Conservation (phyloP, 1,284 basidiomycete species). For the Paramarasmius palmivorus region DNA sequence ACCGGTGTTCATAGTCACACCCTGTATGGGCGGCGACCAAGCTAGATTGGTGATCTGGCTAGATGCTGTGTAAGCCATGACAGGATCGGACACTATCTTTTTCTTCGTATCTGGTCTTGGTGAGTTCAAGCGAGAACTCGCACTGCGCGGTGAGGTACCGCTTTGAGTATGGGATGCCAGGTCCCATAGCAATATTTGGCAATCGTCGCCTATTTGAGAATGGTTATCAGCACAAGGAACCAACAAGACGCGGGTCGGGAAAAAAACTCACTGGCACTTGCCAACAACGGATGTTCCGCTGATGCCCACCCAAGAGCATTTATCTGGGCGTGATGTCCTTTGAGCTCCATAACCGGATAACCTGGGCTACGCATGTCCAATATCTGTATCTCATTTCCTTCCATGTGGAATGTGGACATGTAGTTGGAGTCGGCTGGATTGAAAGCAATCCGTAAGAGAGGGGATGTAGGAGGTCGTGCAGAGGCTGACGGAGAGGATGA, state of each 20-base stretch:
- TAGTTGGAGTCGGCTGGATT: conserved; percentile 88
- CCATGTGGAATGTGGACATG: conserved; percentile 93
- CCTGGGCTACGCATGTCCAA: conserved; percentile 95
- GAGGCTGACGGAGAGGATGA: conserved; percentile 56
- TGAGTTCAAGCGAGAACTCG: conserved; percentile 69
- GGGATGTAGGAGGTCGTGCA: conserved; percentile 74
- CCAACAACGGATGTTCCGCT: conserved; percentile 77
- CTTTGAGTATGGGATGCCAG: conserved; percentile 64
- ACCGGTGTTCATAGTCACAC: conserved; percentile 71
- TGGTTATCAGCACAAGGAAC: conserved; percentile 3
- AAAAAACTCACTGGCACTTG: conserved; percentile 69
- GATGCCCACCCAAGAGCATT: conserved; percentile 90
- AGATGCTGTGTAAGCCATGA: conserved; percentile 81
- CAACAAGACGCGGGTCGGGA: neutral
- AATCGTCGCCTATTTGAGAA: conserved; percentile 75
- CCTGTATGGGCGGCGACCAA: conserved; percentile 80
- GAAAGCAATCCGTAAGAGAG: conserved; percentile 83
- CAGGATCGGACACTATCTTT: conserved; percentile 68
- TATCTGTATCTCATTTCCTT: conserved; percentile 84
- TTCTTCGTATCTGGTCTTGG: conserved; percentile 77
- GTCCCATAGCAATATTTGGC: conserved; percentile 90
- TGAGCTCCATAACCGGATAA: conserved; percentile 87
- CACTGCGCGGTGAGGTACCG: conserved; percentile 59
- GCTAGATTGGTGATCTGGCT: conserved; percentile 85
- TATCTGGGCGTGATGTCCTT: conserved; percentile 75